Percentiles rank a stretch among this genome's conserved stretches.
Evolutionary conservation across 2,329 filamentous ascomycete species (phyloP).

Genomic region (Graphilbum fragrans): DNA sequence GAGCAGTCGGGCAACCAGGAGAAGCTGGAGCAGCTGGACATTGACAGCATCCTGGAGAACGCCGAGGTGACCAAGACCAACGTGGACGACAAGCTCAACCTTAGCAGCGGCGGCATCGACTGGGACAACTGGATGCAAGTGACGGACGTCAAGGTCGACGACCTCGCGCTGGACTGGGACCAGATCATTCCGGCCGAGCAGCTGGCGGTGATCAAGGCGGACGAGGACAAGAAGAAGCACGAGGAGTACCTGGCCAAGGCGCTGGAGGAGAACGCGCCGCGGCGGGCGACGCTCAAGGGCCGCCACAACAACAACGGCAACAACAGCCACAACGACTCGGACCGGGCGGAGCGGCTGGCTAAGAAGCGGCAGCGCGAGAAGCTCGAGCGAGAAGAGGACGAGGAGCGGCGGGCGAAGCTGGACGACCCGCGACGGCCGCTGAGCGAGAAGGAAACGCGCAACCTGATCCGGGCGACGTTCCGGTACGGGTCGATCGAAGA

Average conservation of each 20-base stretch:
- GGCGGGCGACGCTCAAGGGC: slow-evolving; percentile 54
- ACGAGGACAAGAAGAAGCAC: slow-evolving; percentile 75
- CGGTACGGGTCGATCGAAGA: slow-evolving; percentile 86
- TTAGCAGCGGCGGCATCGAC: slow-evolving; percentile 74
- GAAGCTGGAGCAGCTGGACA: slow-evolving; percentile 92
- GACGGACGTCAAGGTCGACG: slow-evolving; percentile 92
- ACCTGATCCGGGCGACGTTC: slow-evolving; percentile 82
- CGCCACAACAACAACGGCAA: slow-evolving; percentile 28
- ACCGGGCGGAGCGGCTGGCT: slow-evolving; percentile 50
- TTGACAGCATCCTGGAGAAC: slow-evolving; percentile 92
- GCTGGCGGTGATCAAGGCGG: slow-evolving; percentile 76
- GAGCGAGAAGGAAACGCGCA: slow-evolving; percentile 83
- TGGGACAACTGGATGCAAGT: slow-evolving; percentile 96
- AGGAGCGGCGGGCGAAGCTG: slow-evolving; percentile 61
- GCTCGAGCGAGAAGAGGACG: slow-evolving; percentile 59
- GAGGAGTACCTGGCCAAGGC: slow-evolving; percentile 73
- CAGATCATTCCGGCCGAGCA: slow-evolving; percentile 95
- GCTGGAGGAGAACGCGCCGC: slow-evolving; percentile 74
- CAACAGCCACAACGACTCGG: slow-evolving; percentile 28
- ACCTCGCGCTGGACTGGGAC: slow-evolving; percentile 76
- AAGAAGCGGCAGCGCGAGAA: slow-evolving; percentile 56
- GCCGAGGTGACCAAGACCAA: slow-evolving; percentile 96
- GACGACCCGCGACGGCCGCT: slow-evolving; percentile 82
- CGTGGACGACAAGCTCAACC: slow-evolving; percentile 79
- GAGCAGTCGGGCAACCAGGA: slow-evolving; percentile 95